Conservation (phyloP, 805 yeast genomes). For the Myxozyma mucilagina region DNA sequence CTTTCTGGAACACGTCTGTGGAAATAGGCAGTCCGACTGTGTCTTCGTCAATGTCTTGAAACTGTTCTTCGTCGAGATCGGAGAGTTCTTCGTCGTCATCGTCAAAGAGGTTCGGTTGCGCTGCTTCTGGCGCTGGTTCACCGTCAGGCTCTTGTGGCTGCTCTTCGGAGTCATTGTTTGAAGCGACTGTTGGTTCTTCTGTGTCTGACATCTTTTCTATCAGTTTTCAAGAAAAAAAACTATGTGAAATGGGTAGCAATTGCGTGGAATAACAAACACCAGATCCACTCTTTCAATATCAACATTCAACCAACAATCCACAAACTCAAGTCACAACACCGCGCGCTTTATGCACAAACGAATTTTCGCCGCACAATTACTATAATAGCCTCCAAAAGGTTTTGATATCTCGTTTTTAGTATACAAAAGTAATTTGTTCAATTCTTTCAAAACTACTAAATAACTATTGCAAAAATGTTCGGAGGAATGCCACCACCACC, state of each 20-base stretch:
- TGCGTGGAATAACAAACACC: not conserved
- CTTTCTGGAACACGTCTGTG: conserved; percentile 43
- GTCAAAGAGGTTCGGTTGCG: conserved; percentile 10
- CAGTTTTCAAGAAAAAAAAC: not conserved
- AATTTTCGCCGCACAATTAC: not conserved
- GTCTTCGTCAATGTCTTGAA: conserved; percentile 39
- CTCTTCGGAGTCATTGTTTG: not conserved
- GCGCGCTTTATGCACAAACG: not conserved
- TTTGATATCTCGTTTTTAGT: too few species aligned
- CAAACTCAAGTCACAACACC: not conserved
- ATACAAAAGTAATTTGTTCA: too few species aligned
- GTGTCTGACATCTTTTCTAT: not conserved
- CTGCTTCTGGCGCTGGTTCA: conserved; percentile 3
- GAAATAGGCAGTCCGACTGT: conserved; percentile 39
- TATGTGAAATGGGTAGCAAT: too few species aligned
- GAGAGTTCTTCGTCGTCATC: conserved; percentile 41
- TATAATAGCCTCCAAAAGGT: not conserved
- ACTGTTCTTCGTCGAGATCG: conserved; percentile 45
- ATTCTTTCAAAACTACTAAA: not conserved
- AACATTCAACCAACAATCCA: too few species aligned
- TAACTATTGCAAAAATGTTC: conserved; percentile 36
- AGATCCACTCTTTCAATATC: not conserved
- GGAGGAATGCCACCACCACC: conserved; percentile 45
- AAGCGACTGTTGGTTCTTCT: not conserved
- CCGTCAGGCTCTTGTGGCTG: not conserved